Evolutionary conservation across 2,329 filamentous ascomycete genomes (phyloP).

Genomic region (Fusarium tupiense): DNA sequence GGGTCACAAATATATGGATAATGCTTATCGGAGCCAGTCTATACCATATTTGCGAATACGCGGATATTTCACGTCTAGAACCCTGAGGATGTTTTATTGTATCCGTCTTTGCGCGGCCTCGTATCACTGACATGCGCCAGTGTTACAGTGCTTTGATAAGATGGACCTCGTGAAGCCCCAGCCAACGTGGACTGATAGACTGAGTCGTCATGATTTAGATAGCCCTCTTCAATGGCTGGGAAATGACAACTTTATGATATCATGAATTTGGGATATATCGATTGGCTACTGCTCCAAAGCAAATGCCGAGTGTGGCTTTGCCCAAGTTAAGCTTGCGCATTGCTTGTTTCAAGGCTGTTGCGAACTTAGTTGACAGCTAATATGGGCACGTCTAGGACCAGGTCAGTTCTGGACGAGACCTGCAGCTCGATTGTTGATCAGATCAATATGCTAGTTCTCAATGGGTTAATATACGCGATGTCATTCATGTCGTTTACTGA

Average conservation of each 20-base stretch:
- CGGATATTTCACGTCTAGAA: not conserved
- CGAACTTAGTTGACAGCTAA: not conserved
- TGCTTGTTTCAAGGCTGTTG: not conserved
- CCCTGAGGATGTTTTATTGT: not conserved
- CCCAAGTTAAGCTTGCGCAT: not conserved
- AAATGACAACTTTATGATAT: not conserved
- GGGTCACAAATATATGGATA: accelerated
- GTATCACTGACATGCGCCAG: not conserved
- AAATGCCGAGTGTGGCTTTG: not conserved
- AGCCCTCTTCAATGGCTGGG: too few relatives aligned
- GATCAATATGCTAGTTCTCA: not conserved
- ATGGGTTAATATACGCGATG: not conserved
- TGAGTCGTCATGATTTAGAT: not conserved
- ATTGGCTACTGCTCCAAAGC: not conserved
- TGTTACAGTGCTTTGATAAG: not conserved
- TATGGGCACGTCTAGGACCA: not conserved
- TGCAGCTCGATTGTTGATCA: not conserved
- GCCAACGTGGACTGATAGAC: not conserved
- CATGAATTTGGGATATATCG: not conserved
- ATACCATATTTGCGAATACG: too few relatives aligned
- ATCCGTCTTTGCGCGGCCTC: not conserved
- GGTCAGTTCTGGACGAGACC: not conserved
- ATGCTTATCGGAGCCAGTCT: accelerated
- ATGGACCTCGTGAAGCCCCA: not conserved
- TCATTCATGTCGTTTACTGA: not conserved